A percentile compares a stretch with the other conserved stretches of the same genome.
Conservation (phyloP, 805 yeast species). For the Hagleromyces aurorensis region DNA sequence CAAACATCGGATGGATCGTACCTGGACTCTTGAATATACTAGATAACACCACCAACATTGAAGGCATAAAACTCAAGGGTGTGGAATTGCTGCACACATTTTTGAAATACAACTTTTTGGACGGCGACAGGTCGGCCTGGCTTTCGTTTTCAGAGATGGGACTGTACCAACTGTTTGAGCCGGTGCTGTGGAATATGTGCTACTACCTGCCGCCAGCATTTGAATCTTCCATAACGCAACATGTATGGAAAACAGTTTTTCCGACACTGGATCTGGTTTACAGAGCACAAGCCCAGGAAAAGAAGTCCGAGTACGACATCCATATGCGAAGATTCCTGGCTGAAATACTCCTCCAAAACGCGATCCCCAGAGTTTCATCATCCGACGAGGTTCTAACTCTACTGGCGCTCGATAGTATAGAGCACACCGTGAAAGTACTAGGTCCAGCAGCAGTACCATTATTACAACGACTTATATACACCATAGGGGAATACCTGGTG, state of each 20-base stretch:
- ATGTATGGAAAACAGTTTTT: conserved; percentile 14
- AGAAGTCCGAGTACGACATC: conserved; percentile 4
- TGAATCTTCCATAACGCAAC: conserved; percentile 10
- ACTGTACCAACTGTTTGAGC: conserved; percentile 20
- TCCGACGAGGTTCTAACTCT: conserved; percentile 16
- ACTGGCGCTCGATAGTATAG: conserved; percentile 7
- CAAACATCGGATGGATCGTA: conserved; percentile 28
- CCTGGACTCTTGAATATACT: conserved; percentile 28
- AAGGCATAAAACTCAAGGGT: conserved; percentile 20
- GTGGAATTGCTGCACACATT: conserved; percentile 17
- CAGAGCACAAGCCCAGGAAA: conserved; percentile 8
- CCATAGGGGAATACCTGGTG: conserved; percentile 23
- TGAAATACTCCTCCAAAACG: conserved; percentile 20
- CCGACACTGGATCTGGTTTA: conserved; percentile 21
- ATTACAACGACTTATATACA: conserved; percentile 21
- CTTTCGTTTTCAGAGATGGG: conserved; percentile 22
- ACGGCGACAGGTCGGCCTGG: conserved; percentile 11
- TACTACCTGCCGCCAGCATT: conserved; percentile 26
- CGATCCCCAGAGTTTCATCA: conserved; percentile 21
- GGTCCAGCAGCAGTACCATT: conserved; percentile 9
- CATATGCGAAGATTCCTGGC: conserved; percentile 16
- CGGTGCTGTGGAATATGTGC: conserved; percentile 20
- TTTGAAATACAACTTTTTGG: conserved; percentile 12
- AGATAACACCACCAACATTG: conserved; percentile 25
- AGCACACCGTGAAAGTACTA: conserved; percentile 5